Evolutionary conservation across 139 green algal genomes (phyloP).

Genomic region (Eudorina sp.): DNA sequence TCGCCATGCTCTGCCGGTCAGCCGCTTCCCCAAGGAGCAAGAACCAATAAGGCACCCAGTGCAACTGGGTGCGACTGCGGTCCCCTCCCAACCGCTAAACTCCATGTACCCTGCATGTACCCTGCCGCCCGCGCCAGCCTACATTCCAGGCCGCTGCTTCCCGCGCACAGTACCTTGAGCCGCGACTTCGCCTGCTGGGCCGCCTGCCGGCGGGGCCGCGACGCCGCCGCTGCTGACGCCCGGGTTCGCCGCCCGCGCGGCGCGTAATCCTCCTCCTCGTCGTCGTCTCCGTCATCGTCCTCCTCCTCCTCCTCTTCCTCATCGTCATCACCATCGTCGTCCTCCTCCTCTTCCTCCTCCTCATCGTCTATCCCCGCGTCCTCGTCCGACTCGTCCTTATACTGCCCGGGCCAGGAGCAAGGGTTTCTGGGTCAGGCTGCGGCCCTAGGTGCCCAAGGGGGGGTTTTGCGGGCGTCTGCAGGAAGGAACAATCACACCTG

Average conservation of each 20-base stretch:
- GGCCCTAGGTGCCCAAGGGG: no score
- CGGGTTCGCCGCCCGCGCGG: neutral
- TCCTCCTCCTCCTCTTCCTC: neutral
- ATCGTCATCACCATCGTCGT: slow-evolving; percentile 8
- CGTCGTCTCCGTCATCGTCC: slow-evolving; percentile 30
- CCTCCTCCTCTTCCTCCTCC: slow-evolving; percentile 15
- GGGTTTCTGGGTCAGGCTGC: no score
- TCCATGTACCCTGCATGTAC: no score
- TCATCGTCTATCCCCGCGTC: slow-evolving; percentile 11
- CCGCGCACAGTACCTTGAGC: slow-evolving; percentile 6
- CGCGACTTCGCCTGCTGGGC: slow-evolving; percentile 44
- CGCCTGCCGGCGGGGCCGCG: slow-evolving; percentile 40
- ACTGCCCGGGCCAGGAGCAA: slow-evolving; percentile 6
- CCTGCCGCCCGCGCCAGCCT: no score
- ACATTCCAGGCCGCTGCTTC: no score
- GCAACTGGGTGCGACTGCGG: no score
- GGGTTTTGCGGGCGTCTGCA: no score
- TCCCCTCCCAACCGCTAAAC: no score
- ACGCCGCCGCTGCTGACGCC: neutral
- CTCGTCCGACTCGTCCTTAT: slow-evolving; percentile 47
- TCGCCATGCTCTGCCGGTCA: no score
- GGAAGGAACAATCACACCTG: no score
- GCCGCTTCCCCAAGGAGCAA: no score
- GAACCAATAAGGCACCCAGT: no score
- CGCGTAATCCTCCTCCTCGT: slow-evolving; percentile 41